Evolutionary conservation across 2,329 filamentous ascomycete species (phyloP), one percentile per base, ranked within the genome.

Genomic region (Thermothelomyces thermophilus): DNA sequence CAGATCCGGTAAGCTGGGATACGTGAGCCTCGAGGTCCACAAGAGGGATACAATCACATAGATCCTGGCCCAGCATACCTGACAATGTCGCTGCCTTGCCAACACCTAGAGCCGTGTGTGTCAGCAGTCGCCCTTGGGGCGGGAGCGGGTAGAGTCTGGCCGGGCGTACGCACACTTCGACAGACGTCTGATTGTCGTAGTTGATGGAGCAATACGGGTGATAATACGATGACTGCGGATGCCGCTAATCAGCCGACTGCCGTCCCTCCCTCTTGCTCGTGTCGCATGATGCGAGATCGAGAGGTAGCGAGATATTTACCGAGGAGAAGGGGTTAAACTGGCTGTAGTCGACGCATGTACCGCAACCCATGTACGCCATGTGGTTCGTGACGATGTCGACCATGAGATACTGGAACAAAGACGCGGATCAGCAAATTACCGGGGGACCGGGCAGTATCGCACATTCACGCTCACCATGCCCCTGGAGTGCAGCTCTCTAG

Each of bases 361-460:
- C 63, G n/a, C 68, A 64, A 20, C 77, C 76, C 26, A 68, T 63
- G 60, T 73, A 80, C n/a, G 66, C 76, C 60, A 74, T 74, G 59
- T 82, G 76, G 60, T 82, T 81, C 7, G 73, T 70, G 2, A 82
- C 77, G 1, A 82, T 66, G 53, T 82, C 79, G 2, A 82, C 69
- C 79, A 83, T 83, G 33, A 82, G 65, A 56, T 78, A 79, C 68
- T 56, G 30, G 17, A 20, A 22, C 3, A 17, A n/a, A 35, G 33
- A 16, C 7, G 33, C 7, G 7, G 16, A 11, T 11, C 3, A 20
- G 16, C 24, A 28, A 1, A 40, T 40, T 26, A 39, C 28, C 9
- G 33, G 14, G 1, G 6, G 52, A n/a, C 14, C 16, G 5, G 17
- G 35, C 26, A 37, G 2, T 17, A 36, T 30, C 2, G 4, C 8